Conservation (phyloP, 371 early-diverging fungal genomes). For the Batkoa obscura region DNA sequence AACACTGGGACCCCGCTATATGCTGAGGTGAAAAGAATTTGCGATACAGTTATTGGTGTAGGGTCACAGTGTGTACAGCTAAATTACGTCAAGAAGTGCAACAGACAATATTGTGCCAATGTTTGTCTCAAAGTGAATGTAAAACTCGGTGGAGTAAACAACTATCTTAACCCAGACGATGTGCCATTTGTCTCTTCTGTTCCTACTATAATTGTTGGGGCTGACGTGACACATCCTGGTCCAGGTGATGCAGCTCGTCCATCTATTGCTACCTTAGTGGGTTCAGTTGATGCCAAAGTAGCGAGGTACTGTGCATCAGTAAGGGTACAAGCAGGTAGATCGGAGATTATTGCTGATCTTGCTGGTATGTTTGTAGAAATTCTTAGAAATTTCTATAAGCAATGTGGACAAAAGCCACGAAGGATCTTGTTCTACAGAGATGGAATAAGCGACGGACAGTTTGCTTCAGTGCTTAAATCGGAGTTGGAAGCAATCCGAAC, state of each 20-base stretch:
- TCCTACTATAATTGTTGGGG: constrained; percentile 66
- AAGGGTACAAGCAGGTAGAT: constrained; percentile 38
- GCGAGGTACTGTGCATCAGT: constrained; percentile 44
- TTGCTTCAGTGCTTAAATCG: constrained; percentile 31
- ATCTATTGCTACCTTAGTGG: constrained; percentile 68
- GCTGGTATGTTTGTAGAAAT: constrained; percentile 38
- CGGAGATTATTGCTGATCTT: constrained; percentile 51
- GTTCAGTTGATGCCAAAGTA: constrained; percentile 46
- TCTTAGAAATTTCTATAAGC: constrained; percentile 27
- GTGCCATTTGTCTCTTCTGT: constrained; percentile 20
- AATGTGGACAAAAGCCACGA: constrained; percentile 28
- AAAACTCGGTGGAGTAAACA: constrained; percentile 47
- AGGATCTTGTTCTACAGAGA: constrained; percentile 69
- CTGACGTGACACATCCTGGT: constrained; percentile 62
- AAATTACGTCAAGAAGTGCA: constrained; percentile 39
- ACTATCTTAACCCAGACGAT: constrained; percentile 7
- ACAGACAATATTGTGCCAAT: constrained; percentile 48
- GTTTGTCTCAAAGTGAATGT: constrained; percentile 48
- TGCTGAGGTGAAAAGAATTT: constrained; percentile 80
- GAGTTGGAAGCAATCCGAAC: constrained; percentile 47
- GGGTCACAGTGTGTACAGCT: constrained; percentile 81
- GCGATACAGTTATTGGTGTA: constrained; percentile 77
- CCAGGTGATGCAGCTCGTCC: constrained; percentile 34
- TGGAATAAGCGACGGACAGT: constrained; percentile 61
- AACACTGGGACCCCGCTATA: constrained; percentile 73